These are phyloP conservation scores for Castanopsis chinensis DNA, from an alignment of 306 rosid species.

Conservation along the genomic window DNA sequence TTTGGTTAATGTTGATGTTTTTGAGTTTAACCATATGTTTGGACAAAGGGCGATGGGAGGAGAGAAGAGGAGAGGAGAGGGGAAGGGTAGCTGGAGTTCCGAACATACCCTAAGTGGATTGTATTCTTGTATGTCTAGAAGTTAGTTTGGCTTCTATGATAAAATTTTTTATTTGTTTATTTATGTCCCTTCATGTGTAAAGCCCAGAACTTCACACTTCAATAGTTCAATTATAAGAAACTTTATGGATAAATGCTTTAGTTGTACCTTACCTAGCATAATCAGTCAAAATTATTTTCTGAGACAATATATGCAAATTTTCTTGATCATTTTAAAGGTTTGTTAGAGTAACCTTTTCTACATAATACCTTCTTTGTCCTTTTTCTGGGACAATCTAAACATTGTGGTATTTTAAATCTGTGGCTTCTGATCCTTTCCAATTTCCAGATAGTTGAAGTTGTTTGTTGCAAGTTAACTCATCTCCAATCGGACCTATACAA, in stretches of 20 bases:
- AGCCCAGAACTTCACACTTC: background rate
- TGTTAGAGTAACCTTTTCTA: background rate
- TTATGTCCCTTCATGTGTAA: background rate
- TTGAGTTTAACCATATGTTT: background rate
- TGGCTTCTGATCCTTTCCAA: conserved; percentile 22
- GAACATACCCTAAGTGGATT: background rate
- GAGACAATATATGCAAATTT: background rate
- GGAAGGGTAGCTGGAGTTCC: too few relatives aligned
- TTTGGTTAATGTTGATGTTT: background rate
- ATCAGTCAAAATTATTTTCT: background rate
- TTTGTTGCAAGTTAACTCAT: conserved; percentile 96
- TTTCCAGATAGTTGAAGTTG: conserved; percentile 88
- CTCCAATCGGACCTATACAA: conserved; percentile 84
- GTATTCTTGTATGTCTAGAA: background rate
- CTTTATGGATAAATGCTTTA: background rate
- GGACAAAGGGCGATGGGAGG: too few relatives aligned
- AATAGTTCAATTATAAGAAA: background rate
- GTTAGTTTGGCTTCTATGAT: background rate
- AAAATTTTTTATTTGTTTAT: background rate
- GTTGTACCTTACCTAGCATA: background rate
- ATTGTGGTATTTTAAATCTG: background rate
- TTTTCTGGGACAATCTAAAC: background rate
- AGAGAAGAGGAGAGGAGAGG: too few relatives aligned
- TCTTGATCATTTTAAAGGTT: background rate
- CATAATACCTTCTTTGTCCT: background rate